phyloP scores from a whole-genome alignment of 2,329 filamentous ascomycete species.

The Pseudocercospora pini-densiflorae region DNA sequence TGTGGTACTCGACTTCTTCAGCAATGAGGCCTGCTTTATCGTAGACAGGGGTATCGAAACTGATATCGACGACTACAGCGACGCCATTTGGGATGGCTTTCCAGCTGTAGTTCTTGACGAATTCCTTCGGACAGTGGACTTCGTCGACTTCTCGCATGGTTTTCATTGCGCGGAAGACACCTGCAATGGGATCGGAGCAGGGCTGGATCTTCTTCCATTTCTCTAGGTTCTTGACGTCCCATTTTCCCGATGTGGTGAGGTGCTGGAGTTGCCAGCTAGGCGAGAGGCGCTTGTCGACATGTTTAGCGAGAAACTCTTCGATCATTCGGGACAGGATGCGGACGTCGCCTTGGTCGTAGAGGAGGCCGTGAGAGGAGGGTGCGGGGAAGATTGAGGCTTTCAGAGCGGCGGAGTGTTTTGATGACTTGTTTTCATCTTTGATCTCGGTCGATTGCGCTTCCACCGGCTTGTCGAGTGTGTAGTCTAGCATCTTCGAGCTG shows the following conservation, averaged over 20 bases:
- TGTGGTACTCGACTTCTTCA: conserved; percentile 62
- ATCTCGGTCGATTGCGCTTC: conserved; percentile 13
- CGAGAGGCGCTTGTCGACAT: conserved; percentile 77
- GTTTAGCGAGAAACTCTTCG: conserved; percentile 75
- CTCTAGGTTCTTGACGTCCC: conserved; percentile 94
- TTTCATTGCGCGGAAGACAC: conserved; percentile 87
- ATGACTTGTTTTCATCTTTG: conserved; percentile 25
- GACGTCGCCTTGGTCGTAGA: conserved; percentile 77
- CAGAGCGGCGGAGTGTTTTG: conserved; percentile 52
- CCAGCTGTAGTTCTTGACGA: conserved; percentile 69
- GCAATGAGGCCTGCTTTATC: conserved; percentile 63
- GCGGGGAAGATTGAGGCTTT: conserved; percentile 72
- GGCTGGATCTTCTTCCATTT: conserved; percentile 73
- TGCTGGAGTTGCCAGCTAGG: conserved; percentile 91
- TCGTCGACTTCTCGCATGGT: conserved; percentile 90
- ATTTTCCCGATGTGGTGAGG: conserved; percentile 87
- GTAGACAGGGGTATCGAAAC: conserved; percentile 88
- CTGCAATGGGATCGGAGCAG: conserved; percentile 64
- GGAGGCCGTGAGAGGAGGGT: conserved; percentile 80
- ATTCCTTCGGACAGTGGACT: conserved; percentile 73
- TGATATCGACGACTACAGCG: conserved; percentile 77
- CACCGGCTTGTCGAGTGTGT: background rate
- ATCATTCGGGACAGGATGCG: conserved; percentile 80
- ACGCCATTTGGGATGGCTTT: conserved; percentile 55
- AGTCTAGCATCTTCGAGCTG: background rate